phyloP scores from a whole-genome alignment of 192 early-diverging fungal genomes.

The Coemansia sp. region DNA sequence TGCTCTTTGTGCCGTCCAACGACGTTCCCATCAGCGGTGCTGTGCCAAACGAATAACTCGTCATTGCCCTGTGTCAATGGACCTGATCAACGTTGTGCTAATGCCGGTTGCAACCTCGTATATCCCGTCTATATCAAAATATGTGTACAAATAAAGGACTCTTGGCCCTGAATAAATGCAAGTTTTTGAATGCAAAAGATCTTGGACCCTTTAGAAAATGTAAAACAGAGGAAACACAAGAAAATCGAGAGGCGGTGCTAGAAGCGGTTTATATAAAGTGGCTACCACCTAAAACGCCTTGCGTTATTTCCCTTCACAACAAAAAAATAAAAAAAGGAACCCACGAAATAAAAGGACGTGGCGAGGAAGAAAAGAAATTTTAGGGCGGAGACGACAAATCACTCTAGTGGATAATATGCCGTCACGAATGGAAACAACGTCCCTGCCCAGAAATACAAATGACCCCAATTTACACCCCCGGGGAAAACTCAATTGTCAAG shows the following conservation, averaged over 20 bases:
- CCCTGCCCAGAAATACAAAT: slow-evolving; percentile 9
- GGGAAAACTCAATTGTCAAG: neutral
- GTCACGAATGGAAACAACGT: slow-evolving; percentile 11
- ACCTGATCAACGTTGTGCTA: neutral
- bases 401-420: slow-evolving; percentile 19
- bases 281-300: slow-evolving; percentile 8
- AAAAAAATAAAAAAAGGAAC: neutral
- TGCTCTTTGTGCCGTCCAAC: slow-evolving; percentile 15
- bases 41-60: slow-evolving; percentile 45
- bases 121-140: neutral
- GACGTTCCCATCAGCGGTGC: slow-evolving; percentile 31
- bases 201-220: neutral
- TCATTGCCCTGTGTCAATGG: slow-evolving; percentile 9
- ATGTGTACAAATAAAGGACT: too few species aligned
- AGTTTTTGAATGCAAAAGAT: neutral
- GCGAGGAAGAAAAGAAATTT: neutral
- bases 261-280: slow-evolving; percentile 17
- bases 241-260: neutral
- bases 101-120: too few species aligned
- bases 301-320: neutral
- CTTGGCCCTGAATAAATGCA: neutral
- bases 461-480: neutral
- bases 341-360: neutral
- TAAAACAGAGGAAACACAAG: neutral
- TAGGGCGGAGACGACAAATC: slow-evolving; percentile 4